A percentile compares a stretch with the other conserved stretches of the same genome.
Evolutionary conservation across 2,329 filamentous ascomycete genomes (phyloP).

Genomic region (Aspergillus fischeri): DNA sequence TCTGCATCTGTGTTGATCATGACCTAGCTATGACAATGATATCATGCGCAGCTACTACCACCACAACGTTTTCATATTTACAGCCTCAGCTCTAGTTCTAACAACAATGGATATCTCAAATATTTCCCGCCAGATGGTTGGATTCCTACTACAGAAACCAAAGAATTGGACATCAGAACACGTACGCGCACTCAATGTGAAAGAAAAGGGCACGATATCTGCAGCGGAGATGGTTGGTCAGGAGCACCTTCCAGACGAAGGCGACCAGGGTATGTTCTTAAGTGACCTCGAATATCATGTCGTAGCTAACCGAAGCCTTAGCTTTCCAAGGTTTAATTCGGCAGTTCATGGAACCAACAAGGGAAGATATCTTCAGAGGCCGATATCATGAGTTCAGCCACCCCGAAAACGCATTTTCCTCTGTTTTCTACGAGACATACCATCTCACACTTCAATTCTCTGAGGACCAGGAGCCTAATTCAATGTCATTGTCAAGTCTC

Average conservation of each 20-base stretch:
- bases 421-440: background rate
- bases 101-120: no score
- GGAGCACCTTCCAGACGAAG: background rate
- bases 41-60: no score
- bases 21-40: no score
- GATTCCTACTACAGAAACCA: background rate
- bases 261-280: background rate
- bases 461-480: background rate
- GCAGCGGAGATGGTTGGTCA: background rate
- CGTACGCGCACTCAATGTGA: background rate
- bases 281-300: background rate
- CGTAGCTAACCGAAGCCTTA: background rate
- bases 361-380: background rate
- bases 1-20: no score
- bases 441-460: background rate
- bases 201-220: background rate
- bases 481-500: no score
- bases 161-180: background rate
- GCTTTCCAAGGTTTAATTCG: background rate
- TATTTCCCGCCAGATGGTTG: background rate
- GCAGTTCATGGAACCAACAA: background rate
- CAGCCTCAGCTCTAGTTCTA: no score
- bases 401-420: background rate
- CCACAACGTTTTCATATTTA: no score
- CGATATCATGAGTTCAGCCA: background rate